Evolutionary conservation across 208 protist genomes (phyloP).

Genomic region (Strigomonas galati): DNA sequence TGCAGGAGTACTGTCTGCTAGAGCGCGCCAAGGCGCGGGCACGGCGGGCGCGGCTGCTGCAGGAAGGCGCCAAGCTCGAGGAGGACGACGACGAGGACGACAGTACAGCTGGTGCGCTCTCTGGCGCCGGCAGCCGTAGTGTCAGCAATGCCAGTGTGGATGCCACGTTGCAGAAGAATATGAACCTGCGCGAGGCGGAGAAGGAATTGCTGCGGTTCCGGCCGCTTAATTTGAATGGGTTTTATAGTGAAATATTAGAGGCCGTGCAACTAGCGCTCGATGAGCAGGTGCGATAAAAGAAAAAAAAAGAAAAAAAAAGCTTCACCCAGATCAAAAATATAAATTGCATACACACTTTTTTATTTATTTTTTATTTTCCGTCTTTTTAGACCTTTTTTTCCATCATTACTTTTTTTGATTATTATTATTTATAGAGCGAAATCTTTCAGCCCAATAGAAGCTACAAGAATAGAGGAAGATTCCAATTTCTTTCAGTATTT

Average conservation of each 20-base stretch:
- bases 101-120: neutral
- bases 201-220: slow-evolving; percentile 43
- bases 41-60: neutral
- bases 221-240: slow-evolving; percentile 56
- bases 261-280: slow-evolving; percentile 62
- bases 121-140: neutral
- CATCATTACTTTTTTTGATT: slow-evolving; percentile 13
- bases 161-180: slow-evolving; percentile 11
- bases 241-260: slow-evolving; percentile 59
- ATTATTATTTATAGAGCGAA: slow-evolving; percentile 2
- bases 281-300: slow-evolving; percentile 33
- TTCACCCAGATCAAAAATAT: neutral
- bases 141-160: neutral
- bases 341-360: neutral
- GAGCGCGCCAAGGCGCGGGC: slow-evolving; percentile 11
- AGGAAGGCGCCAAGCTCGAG: neutral
- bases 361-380: neutral
- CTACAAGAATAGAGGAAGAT: no score
- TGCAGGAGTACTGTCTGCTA: slow-evolving; percentile 28
- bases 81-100: neutral
- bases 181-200: slow-evolving; percentile 35
- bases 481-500: slow-evolving; percentile 13
- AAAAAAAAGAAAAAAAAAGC: neutral
- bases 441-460: no score
- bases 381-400: no score